Evolutionary conservation across 345 rosid species (phyloP).

Genomic region (Linum trigynum): DNA sequence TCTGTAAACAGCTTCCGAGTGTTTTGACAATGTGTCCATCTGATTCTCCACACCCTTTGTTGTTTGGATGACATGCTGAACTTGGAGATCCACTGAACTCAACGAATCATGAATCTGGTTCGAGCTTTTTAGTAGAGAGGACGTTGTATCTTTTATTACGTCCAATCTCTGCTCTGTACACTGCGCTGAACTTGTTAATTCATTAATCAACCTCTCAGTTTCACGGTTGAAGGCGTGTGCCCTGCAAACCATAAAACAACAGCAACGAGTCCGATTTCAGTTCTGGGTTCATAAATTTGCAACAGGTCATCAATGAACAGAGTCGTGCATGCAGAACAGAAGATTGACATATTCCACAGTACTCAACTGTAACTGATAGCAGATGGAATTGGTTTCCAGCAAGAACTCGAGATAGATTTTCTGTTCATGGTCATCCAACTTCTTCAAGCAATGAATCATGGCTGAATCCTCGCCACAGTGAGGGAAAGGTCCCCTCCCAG

Average conservation of each 20-base stretch:
- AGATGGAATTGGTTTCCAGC: conserved; percentile 73
- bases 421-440: conserved; percentile 42
- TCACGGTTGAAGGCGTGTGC: conserved; percentile 49
- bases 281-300: no score
- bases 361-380: conserved; percentile 53
- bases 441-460: conserved; percentile 49
- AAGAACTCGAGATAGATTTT: conserved; percentile 54
- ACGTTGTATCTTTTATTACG: conserved; percentile 38
- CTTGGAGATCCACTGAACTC: conserved; percentile 36
- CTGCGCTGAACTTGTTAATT: conserved; percentile 48
- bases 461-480: conserved; percentile 31
- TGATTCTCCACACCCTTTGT: conserved; percentile 37
- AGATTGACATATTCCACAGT: no score
- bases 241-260: conserved; percentile 8
- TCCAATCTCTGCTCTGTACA: conserved; percentile 45
- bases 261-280: no score
- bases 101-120: conserved; percentile 46
- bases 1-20: conserved; percentile 38
- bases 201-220: conserved; percentile 78
- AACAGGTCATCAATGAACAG: no score
- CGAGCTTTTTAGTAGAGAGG: conserved; percentile 36
- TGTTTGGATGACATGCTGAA: conserved; percentile 41
- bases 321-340: no score
- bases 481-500: conserved; percentile 50
- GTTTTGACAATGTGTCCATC: conserved; percentile 36